Evolutionary conservation across 2,329 filamentous ascomycete species (phyloP), one percentile per base, ranked within the genome.

Genomic region (Sphaerulina populicola): DNA sequence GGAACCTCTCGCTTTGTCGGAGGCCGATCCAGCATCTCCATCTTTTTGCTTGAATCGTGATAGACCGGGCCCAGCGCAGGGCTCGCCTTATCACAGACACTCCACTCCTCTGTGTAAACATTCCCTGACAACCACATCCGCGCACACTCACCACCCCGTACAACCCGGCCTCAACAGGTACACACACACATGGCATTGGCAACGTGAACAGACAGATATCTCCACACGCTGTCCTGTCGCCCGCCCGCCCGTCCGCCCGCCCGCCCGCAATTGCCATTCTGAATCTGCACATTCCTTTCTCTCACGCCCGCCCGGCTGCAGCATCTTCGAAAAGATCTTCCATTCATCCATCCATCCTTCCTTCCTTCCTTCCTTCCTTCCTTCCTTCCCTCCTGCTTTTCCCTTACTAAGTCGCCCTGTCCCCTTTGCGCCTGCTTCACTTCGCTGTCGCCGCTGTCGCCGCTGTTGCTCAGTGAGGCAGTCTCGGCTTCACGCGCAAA

Each of bases 401-500:
- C 31, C 12, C 31, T 35, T 35, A 9, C 31, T 35, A 10, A 9
- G 8, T 7, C 6, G 6, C 23, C 23, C 23, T 27, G 23, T 27
- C 3, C 23, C 23, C 23, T 6, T 27, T 7, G 39, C 15, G 27
- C 18, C 23, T 41, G 39, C 39, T 23, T 21, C 23, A 12, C 39
- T 21, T 23, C 4, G 15, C 12, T 41, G 15, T 23, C 15, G 39
- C 39, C 39, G 1, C 12, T 41, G 15, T 23, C 15, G 39, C 39
- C 39, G 6, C 39, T 12, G 39, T 27, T 35, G 31, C 31, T 11
- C 31, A 35, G 44, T 46, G 44, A 46, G 37, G 44, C 44, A 37
- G 31, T 27, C 31, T 21, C 44, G 27, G 44, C 44, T 47, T 47
- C 44, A 47, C 31, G 31, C 31, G 31, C 31, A 35, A 21, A 11